Evolutionary conservation across 257 asterid genomes (phyloP).

Genomic region (Galeopsis tetrahit): DNA sequence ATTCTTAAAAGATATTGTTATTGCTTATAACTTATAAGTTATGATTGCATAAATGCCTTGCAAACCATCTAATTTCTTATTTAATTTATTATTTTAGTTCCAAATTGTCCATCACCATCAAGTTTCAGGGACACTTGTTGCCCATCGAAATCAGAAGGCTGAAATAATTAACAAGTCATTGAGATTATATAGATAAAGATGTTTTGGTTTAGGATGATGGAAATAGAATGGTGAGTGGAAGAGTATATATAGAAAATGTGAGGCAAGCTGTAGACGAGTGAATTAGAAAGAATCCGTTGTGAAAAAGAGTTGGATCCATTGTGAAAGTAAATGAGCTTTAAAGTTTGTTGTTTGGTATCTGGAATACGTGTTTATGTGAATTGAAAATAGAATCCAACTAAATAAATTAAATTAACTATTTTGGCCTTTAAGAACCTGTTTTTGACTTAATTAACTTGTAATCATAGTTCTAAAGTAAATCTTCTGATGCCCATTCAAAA

Average conservation of each 20-base stretch:
- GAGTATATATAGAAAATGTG: not conserved
- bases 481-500: not conserved
- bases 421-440: conserved; percentile 17
- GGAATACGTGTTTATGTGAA: not conserved
- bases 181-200: conserved; percentile 12
- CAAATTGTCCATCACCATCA: too few species aligned
- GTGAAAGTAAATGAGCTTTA: too few species aligned
- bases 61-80: too few species aligned
- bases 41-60: conserved; percentile 9
- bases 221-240: too few species aligned
- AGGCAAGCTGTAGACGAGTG: conserved; percentile 12
- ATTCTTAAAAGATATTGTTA: not conserved
- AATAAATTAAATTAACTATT: not conserved
- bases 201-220: not conserved
- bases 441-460: not conserved
- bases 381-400: conserved; percentile 13
- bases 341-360: conserved; percentile 26
- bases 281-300: too few species aligned
- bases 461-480: not conserved
- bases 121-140: too few species aligned
- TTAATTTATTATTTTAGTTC: too few species aligned
- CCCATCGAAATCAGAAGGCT: too few species aligned
- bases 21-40: not conserved
- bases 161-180: too few species aligned
- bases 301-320: too few species aligned